A percentile compares a stretch with the other conserved stretches of the same genome.
phyloP scores from a whole-genome alignment of 2,329 filamentous ascomycete genomes.

The Aspergillus glaucus region DNA sequence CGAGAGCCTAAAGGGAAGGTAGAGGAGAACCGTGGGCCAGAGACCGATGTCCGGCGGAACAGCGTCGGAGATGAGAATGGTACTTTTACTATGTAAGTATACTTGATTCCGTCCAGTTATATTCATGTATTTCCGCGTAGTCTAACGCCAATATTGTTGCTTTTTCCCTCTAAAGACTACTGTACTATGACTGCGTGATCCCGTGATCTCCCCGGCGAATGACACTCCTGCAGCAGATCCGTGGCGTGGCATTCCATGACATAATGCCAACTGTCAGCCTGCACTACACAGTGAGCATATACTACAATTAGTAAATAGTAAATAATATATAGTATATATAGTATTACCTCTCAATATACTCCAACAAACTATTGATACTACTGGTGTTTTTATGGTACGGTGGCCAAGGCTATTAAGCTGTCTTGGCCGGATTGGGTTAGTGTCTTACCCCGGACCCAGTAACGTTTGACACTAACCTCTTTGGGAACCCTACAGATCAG shows the following conservation, averaged over 20 bases:
- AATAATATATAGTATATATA: neutral
- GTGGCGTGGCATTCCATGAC: slow-evolving; percentile 1
- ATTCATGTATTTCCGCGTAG: neutral
- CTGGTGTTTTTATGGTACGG: neutral
- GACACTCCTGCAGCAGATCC: neutral
- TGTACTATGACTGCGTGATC: neutral
- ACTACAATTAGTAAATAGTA: neutral
- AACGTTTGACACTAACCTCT: slow-evolving; percentile 2
- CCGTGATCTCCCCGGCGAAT: neutral
- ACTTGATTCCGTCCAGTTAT: too few species aligned
- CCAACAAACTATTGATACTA: neutral
- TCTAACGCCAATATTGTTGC: neutral
- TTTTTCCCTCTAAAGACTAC: neutral
- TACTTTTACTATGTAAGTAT: neutral
- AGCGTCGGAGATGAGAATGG: neutral
- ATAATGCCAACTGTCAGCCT: neutral
- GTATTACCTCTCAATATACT: too few species aligned
- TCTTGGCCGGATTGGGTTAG: neutral
- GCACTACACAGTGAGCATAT: neutral
- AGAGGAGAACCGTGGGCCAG: neutral
- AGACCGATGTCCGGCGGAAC: neutral
- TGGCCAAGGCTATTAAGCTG: neutral
- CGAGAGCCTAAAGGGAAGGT: neutral
- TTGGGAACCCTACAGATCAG: neutral
- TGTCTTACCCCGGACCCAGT: slow-evolving; percentile 2